Percentiles rank a stretch among this genome's conserved stretches.
phyloP scores from a whole-genome alignment of 1,284 basidiomycete species.

The Microbotryum lychnidis-dioicae region DNA sequence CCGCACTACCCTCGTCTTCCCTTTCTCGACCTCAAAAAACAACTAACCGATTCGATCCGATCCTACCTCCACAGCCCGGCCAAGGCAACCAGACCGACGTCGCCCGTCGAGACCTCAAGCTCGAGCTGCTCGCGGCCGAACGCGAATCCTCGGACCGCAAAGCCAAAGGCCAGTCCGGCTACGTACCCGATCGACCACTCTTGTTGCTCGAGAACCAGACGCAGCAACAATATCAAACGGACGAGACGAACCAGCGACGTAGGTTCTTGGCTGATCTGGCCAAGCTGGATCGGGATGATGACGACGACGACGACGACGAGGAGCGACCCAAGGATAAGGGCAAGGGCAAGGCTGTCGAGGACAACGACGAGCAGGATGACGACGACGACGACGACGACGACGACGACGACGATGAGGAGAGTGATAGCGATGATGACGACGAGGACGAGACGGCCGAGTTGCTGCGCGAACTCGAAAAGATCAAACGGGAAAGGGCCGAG shows the following conservation, averaged over 20 bases:
- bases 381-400: too few species aligned
- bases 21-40: neutral
- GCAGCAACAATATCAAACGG: conserved; percentile 45
- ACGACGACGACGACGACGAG: conserved; percentile 41
- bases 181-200: conserved; percentile 20
- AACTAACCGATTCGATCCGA: neutral
- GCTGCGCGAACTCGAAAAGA: conserved; percentile 85
- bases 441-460: conserved; percentile 90
- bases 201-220: conserved; percentile 17
- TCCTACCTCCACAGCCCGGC: conserved; percentile 21
- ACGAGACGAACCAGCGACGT: conserved; percentile 63
- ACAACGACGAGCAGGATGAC: conserved; percentile 20
- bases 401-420: conserved; percentile 46
- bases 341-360: conserved; percentile 21
- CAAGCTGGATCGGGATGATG: conserved; percentile 59
- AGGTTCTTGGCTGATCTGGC: conserved; percentile 73
- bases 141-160: conserved; percentile 62
- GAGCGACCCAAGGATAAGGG: conserved; percentile 43
- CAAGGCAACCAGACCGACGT: conserved; percentile 50
- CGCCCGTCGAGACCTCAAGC: conserved; percentile 64
- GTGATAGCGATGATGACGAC: conserved; percentile 55
- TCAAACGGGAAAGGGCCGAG: conserved; percentile 85
- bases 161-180: conserved; percentile 56
- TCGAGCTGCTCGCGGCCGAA: conserved; percentile 73
- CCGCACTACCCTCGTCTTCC: neutral